Evolutionary conservation across 2,329 filamentous ascomycete species (phyloP), one percentile per base, ranked within the genome.

Genomic region (Allantophomopsis lycopodina): DNA sequence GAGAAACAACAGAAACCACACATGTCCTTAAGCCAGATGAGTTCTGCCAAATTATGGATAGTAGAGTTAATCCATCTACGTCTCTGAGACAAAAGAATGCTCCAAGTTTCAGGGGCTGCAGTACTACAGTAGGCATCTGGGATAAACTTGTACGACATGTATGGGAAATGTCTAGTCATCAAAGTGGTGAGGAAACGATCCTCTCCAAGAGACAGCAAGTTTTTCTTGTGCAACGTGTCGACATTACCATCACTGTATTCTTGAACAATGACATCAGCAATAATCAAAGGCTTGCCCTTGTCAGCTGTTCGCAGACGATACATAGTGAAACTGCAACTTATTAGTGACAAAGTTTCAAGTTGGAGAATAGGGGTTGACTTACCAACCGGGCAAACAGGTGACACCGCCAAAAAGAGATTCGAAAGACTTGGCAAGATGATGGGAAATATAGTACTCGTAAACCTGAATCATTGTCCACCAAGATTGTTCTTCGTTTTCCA

Each of bases 391-490:
- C 66, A 98, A 79, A 80, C 91, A 98, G 43, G 91, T 98, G 44
- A 98, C 91, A 60, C 86, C 94, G 56, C 88, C 91, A 55, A 98
- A 98, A 44, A 98, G 75, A 44, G 87, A 95, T 60, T 98, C 91
- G 56, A 98, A 98, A 45, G 91, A 86, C 66, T 98, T 98, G 40
- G 91, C 71, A 58, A 98, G 66, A 62, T 98, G 83, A 69, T 98
- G 91, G 21, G 91, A 96, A 56, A 98, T 98, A 60, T 88, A 98
- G 68, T 98, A 98, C 60, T 98, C 91, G 64, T 98, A 98, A 48
- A 98, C 91, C 60, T 98, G 91, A 54, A 98, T 98, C 91, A 98
- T 98, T 11, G 91, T 98, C 85, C 86, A 94, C 87, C 88, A 96
- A 53, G 80, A 88, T 49, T 80, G 74, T 52, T 95, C 86, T 59